These are phyloP conservation scores for Martensiomyces pterosporus DNA, from an alignment of 192 early-diverging fungal genomes.

Conservation along the genomic window DNA sequence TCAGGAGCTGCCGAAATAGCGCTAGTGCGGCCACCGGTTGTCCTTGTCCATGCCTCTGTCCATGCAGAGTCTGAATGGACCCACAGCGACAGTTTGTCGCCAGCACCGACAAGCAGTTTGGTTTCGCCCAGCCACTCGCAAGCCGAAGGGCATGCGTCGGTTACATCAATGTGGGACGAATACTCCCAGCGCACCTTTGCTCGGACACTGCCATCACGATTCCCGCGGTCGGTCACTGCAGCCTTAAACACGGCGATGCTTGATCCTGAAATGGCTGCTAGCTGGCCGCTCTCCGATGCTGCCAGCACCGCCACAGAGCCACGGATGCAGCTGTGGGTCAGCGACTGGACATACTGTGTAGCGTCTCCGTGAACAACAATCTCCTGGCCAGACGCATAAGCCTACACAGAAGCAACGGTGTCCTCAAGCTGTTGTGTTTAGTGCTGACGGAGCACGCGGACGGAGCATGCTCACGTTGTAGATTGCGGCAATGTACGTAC, in stretches of 20 bases:
- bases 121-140: conserved; percentile 23
- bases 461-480: too few species aligned
- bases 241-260: conserved; percentile 15
- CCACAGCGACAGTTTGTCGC: conserved; percentile 13
- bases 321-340: conserved; percentile 13
- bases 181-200: conserved; percentile 12
- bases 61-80: conserved; percentile 7
- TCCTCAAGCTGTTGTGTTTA: too few species aligned
- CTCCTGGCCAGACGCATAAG: conserved; percentile 40
- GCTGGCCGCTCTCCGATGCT: conserved; percentile 7
- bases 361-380: conserved; percentile 24
- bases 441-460: too few species aligned
- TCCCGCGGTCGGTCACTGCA: too few species aligned
- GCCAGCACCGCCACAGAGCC: conserved; percentile 13
- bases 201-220: too few species aligned
- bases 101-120: conserved; percentile 11
- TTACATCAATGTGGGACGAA: conserved; percentile 1
- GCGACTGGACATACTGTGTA: conserved; percentile 24
- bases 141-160: neutral
- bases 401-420: too few species aligned
- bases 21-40: conserved; percentile 8
- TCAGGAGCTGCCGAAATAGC: conserved; percentile 12
- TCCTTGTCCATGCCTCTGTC: conserved; percentile 5
- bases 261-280: conserved; percentile 19
- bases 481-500: conserved; percentile 18